phyloP scores from a whole-genome alignment of 1,139 yeast genomes.

The Magnusiomyces suaveolens region DNA sequence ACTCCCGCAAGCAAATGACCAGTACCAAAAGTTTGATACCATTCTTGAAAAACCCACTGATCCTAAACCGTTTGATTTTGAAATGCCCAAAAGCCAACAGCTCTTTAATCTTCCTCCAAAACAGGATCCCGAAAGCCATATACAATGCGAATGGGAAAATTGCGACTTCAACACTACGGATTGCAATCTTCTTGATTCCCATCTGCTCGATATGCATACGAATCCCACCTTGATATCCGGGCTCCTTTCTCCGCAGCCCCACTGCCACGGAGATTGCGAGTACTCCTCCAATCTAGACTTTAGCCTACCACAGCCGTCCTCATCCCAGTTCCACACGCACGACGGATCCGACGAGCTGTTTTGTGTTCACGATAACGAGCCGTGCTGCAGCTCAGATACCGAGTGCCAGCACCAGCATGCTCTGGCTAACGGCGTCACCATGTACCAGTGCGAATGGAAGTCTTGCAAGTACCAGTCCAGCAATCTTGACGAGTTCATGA shows the following conservation, averaged over 20 bases:
- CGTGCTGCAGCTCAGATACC: neutral
- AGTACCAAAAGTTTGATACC: neutral
- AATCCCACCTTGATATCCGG: neutral
- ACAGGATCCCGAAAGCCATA: slow-evolving; percentile 10
- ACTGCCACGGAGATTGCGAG: slow-evolving; percentile 4
- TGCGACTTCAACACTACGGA: slow-evolving; percentile 24
- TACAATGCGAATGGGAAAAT: slow-evolving; percentile 27
- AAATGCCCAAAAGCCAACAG: too few species aligned
- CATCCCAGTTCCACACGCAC: neutral
- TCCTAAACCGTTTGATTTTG: too few species aligned
- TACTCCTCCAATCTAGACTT: neutral
- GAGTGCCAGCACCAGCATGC: slow-evolving; percentile 9
- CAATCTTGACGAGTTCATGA: slow-evolving; percentile 44
- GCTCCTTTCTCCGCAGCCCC: neutral
- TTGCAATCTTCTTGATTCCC: slow-evolving; percentile 29
- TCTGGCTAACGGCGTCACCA: slow-evolving; percentile 14
- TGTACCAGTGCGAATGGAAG: slow-evolving; percentile 59
- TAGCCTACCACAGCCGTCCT: neutral
- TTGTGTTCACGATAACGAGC: neutral
- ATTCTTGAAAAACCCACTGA: too few species aligned
- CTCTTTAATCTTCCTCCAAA: too few species aligned
- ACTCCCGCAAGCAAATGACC: slow-evolving; percentile 16
- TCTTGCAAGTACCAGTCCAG: slow-evolving; percentile 50
- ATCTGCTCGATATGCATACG: slow-evolving; percentile 50
- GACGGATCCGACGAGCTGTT: neutral